A percentile compares a stretch with the other conserved stretches of the same genome.
These are phyloP conservation scores for Graphium sp. DNA, from an alignment of 2,329 filamentous ascomycete species.

Conservation along the genomic window DNA sequence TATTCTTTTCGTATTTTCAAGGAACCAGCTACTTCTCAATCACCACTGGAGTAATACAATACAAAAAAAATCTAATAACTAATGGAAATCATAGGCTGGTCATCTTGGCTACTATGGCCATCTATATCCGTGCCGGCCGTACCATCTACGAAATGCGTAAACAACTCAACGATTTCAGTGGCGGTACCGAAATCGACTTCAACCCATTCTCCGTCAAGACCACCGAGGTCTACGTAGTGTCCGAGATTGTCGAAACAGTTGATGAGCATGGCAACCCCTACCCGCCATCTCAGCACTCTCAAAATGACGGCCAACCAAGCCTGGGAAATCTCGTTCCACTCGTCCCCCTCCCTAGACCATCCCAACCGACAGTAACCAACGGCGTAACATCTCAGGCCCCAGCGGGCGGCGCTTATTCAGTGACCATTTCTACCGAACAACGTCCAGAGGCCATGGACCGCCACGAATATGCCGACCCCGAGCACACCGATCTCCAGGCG, in stretches of 20 bases:
- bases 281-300: too few species aligned
- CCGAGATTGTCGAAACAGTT: slow-evolving; percentile 16
- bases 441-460: not conserved
- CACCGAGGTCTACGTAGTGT: slow-evolving; percentile 36
- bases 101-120: slow-evolving; percentile 7
- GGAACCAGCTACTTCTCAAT: not conserved
- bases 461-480: slow-evolving; percentile 4
- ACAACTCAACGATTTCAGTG: slow-evolving; percentile 28
- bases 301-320: too few species aligned
- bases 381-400: slow-evolving; percentile 4
- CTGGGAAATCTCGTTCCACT: not conserved
- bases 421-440: slow-evolving; percentile 30
- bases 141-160: slow-evolving; percentile 46
- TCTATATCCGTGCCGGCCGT: slow-evolving; percentile 30
- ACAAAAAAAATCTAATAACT: too few species aligned
- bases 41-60: too few species aligned
- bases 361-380: slow-evolving; percentile 7
- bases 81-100: slow-evolving; percentile 6
- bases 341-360: not conserved
- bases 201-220: slow-evolving; percentile 27
- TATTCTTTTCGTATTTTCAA: slow-evolving; percentile 10
- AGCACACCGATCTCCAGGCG: slow-evolving; percentile 8
- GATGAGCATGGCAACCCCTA: too few species aligned
- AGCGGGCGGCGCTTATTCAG: slow-evolving; percentile 23
- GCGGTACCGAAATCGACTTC: slow-evolving; percentile 22